Evolutionary conservation across 2,329 filamentous ascomycete species (phyloP).

Genomic region (Periconia digitata): DNA sequence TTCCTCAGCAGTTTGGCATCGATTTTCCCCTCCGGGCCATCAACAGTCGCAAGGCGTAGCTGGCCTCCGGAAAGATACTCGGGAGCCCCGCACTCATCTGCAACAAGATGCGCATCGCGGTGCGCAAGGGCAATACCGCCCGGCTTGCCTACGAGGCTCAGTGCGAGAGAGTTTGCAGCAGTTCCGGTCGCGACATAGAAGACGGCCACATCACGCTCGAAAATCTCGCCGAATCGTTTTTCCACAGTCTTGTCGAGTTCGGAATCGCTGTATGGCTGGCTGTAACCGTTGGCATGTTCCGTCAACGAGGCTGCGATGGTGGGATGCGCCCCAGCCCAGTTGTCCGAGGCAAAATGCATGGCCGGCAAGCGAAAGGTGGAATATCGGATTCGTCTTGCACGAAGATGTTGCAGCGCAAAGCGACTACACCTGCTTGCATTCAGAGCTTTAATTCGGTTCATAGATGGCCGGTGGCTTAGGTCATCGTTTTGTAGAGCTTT

Average conservation of each 20-base stretch:
- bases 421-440: too few relatives aligned
- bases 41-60: conserved; percentile 1
- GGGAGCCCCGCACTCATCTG: neutral
- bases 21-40: neutral
- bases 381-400: too few relatives aligned
- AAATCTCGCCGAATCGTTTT: neutral
- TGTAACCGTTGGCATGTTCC: neutral
- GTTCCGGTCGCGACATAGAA: conserved; percentile 1
- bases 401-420: too few relatives aligned
- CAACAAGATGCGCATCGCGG: neutral
- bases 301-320: neutral
- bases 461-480: too few relatives aligned
- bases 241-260: neutral
- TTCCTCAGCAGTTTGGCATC: neutral
- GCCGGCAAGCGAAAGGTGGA: neutral
- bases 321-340: conserved; percentile 1
- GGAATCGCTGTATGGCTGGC: neutral
- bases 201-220: neutral
- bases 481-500: too few relatives aligned
- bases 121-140: conserved; percentile 1
- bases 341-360: conserved; percentile 3
- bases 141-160: neutral
- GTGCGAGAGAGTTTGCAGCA: conserved; percentile 1
- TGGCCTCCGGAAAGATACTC: neutral
- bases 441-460: too few relatives aligned